Evolutionary conservation across 257 asterid genomes (phyloP), one percentile per base, ranked within the genome.

Genomic region (Craterostigma plantagineum): DNA sequence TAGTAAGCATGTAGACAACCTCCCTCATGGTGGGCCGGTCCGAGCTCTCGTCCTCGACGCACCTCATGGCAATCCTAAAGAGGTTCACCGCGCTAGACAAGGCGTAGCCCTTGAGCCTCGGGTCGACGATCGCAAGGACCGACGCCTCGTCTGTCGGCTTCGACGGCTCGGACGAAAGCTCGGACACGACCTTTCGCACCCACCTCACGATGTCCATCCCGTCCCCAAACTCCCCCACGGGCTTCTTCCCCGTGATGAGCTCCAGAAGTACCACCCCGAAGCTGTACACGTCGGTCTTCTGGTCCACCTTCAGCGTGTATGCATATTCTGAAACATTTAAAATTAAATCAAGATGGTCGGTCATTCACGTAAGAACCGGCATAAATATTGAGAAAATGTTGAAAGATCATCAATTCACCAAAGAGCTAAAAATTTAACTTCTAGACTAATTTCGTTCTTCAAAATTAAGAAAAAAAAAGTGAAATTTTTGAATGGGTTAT

Each of bases 121-220:
- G 58, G 58, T 86, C 96, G 0, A 86, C 12, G 39, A 86, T 71
- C 0, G 81, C 91, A 16, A 86, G 75, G 37, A 67, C 92, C 0
- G 77, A 54, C 0, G 86, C 86, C 1, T 91, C 78, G 48, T 85
- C 94, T 0, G 86, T 55, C 0, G 65, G 92, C 10, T n/a, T n/a
- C n/a, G n/a, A n/a, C n/a, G 65, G 78, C 30, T 23, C 30, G 14
- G 83, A 59, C 14, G n/a, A n/a, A n/a, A 73, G 60, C 56, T 81
- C 93, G 0, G 73, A 54, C 12, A 50, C 40, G 0, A 72, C 76
- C 14, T 71, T 62, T 48, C 54, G 40, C 3, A 77, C 92, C 96
- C 96, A 86, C 51, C 76, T 65, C 33, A 86, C 96, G 4, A 85
- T 85, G 55, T 85, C 96, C 37, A 85, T 90, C 0, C 96, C 96